Conservation (phyloP, 805 yeast species). For the Lachancea mirantina region DNA sequence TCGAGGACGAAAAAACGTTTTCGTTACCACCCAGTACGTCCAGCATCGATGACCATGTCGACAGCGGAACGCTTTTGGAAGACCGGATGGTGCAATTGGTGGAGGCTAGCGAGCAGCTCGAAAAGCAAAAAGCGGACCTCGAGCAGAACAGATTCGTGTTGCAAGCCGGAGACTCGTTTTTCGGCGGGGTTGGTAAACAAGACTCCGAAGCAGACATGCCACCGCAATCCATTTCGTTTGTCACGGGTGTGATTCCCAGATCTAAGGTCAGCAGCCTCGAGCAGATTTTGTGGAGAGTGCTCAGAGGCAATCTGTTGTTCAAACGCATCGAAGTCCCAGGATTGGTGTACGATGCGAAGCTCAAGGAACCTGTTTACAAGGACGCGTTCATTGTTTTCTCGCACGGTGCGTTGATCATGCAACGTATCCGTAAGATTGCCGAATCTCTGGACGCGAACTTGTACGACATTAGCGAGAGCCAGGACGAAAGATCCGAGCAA, state of each 20-base stretch:
- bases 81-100: conserved; percentile 64
- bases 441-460: conserved; percentile 61
- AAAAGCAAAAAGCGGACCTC: conserved; percentile 47
- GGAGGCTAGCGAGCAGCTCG: conserved; percentile 58
- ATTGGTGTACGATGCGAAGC: conserved; percentile 48
- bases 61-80: conserved; percentile 61
- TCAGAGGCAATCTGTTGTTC: conserved; percentile 65
- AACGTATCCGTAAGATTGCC: conserved; percentile 56
- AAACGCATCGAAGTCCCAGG: conserved; percentile 50
- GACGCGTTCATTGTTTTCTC: conserved; percentile 62
- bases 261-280: conserved; percentile 54
- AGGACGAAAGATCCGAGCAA: conserved; percentile 34
- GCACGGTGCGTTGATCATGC: conserved; percentile 56
- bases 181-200: conserved; percentile 18
- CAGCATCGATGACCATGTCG: conserved; percentile 64
- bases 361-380: conserved; percentile 44
- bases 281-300: conserved; percentile 65
- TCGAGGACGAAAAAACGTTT: conserved; percentile 26
- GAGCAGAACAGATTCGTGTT: conserved; percentile 54
- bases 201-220: conserved; percentile 7
- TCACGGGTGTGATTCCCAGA: conserved; percentile 61
- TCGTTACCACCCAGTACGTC: conserved; percentile 38
- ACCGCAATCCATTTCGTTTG: conserved; percentile 16
- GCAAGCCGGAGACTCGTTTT: conserved; percentile 43
- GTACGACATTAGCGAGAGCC: conserved; percentile 46